These are phyloP conservation scores for Gilbertella persicaria DNA, from an alignment of 371 early-diverging fungal genomes.

Conservation along the genomic window DNA sequence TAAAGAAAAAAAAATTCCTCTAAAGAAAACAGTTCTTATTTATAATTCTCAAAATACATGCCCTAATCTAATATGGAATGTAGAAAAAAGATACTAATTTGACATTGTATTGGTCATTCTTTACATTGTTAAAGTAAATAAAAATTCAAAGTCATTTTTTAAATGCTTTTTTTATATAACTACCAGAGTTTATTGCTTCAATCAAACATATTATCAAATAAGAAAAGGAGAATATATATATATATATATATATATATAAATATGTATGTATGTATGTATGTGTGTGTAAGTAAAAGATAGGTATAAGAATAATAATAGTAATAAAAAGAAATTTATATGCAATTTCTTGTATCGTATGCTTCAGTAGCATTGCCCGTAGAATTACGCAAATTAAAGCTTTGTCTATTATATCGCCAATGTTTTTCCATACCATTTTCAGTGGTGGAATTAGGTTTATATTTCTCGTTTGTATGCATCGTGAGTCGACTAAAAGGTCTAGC, in stretches of 20 bases:
- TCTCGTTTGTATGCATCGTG: conserved; percentile 2
- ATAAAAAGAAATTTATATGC: too few relatives aligned
- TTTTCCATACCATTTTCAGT: neutral
- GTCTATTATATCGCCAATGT: conserved; percentile 4
- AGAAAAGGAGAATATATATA: neutral
- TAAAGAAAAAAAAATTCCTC: too few relatives aligned
- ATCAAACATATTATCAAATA: neutral
- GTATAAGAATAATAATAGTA: neutral
- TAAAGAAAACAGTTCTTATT: too few relatives aligned
- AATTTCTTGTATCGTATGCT: neutral
- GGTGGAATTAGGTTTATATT: neutral
- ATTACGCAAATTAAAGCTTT: neutral
- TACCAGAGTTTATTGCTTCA: too few relatives aligned
- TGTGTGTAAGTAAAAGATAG: neutral
- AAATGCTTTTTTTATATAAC: neutral
- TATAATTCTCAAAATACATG: too few relatives aligned
- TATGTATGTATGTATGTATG: neutral
- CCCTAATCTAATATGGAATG: too few relatives aligned
- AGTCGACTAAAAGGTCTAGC: conserved; percentile 16
- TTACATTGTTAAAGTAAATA: too few relatives aligned
- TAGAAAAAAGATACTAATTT: too few relatives aligned
- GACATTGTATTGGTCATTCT: too few relatives aligned
- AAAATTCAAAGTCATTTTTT: too few relatives aligned
- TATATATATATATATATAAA: neutral
- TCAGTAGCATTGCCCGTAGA: neutral